Base-by-base conservation (phyloP, 352 stramenopile species). In the Globisporangium yorkense region DNA sequence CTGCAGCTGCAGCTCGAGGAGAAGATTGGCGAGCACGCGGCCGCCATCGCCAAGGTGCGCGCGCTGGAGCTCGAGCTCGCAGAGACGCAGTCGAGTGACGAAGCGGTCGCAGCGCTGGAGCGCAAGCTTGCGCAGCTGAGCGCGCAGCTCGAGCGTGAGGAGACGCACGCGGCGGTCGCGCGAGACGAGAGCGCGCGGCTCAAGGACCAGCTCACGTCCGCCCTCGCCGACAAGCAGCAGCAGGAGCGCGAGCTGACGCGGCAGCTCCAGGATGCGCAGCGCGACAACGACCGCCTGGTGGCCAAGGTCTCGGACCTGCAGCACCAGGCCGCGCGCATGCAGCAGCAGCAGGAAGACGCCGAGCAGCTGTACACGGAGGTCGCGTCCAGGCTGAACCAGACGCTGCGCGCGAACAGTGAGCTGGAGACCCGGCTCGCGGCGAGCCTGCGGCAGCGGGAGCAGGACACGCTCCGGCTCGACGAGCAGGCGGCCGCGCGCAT, bases 371-470 rank as follows among this genome's bases (percentile, higher is more conserved):
- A 88, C 37, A n/a, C 74, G 29, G 78, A 87, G 51, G 65, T 82
- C 9, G 67, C 78, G n/a, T 78, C 76, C 4, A 77, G 76, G 41
- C 56, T 89, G 3, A 84, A 88, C 49, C 76, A 83, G 47, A 79
- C 66, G 21, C 63, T 80, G 15, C 66, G 79, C 15, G 55, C 62
- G 43, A 75, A 70, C 33, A 52, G 62, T 27, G 60, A 70, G 3
- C 43, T 70, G 2, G 59, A 70, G 35, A 35, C 40, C n/a, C 46
- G 53, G 3, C 55, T 66, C 5, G 27, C 41, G 51, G 48, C 45
- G 15, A 43, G 37, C 12, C 37, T 33, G 40, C 43, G 60, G 10
- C 21, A 61, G 13, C 51, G 48, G 1, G 54, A 55, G 1, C n/a
- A 20, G 24, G 40, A 24, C 1, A 29, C 27, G 7, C 0, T 5